Evolutionary conservation across 176 grass and related monocot genomes (phyloP), one percentile per base, ranked within the genome.

Genomic region (Carex cristatella): DNA sequence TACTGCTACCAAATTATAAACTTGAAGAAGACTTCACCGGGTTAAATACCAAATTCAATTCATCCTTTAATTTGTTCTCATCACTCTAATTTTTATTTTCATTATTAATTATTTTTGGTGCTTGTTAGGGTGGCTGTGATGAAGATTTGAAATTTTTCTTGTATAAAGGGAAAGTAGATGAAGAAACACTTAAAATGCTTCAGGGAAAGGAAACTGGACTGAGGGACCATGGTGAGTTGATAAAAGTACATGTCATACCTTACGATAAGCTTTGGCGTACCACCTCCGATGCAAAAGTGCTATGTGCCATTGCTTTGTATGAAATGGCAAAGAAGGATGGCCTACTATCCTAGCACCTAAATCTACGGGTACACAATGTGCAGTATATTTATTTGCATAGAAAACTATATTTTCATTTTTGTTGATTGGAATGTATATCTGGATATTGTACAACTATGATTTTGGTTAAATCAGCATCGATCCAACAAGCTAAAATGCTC

Each of bases 191-290:
- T 48, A 68, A 65, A 13, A 72, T 84, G 18, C 91, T 95, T 40
- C 91, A 94, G 55, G 95, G 95, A 54, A 98, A 95, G 86, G 91
- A 98, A 55, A 98, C 91, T 0, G 95, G 95, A 15, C 69, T 98
- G 46, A 88, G 91, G 0, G 88, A 98, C 15, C 91, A 98, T 5
- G 95, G 95, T 13, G 95, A 98, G 83, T 86, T 98, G 48, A 98
- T 98, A 74, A 90, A 95, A 64, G 85, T 98, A 38, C 87, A 89
- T 0, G 88, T 95, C 5, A 61, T 94, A 62, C 93, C 91, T 3
- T 98, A 95, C 2, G 58, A 28, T 53, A 86, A 79, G 69, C 95
- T 98, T 3, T 98, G 93, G 95, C 88, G 87, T 16, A 51, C 40
- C 0, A 98, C 91, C 0, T 88, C 91, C 0, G 95, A 98, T 9